Conservation (phyloP, 2,329 filamentous ascomycete genomes). For the Scedosporium boydii region DNA sequence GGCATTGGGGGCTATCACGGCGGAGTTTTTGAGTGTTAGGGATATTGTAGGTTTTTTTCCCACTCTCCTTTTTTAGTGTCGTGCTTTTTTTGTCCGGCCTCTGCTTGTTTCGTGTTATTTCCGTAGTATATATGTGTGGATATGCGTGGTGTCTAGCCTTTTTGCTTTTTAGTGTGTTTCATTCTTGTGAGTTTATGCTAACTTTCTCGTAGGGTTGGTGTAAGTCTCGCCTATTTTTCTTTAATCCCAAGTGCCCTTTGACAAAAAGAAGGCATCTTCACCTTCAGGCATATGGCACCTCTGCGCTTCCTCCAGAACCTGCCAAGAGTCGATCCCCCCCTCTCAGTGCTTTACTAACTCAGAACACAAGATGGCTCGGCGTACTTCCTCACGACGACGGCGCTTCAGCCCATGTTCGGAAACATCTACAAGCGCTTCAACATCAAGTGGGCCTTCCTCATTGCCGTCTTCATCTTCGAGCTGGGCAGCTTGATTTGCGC, state of each 20-base stretch:
- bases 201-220: conserved; percentile 6
- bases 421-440: conserved; percentile 40
- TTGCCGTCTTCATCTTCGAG: conserved; percentile 32
- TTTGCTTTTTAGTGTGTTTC: neutral
- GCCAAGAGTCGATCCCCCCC: neutral
- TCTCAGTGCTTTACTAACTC: conserved; percentile 8
- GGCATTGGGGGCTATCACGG: conserved; percentile 41
- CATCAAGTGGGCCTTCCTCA: conserved; percentile 35
- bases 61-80: neutral
- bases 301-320: neutral
- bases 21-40: conserved; percentile 30
- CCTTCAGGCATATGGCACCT: conserved; percentile 14
- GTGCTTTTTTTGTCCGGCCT: no score
- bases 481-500: conserved; percentile 34
- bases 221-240: neutral
- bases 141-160: neutral
- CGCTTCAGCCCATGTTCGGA: conserved; percentile 40
- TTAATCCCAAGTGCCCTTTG: neutral
- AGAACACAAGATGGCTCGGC: conserved; percentile 30
- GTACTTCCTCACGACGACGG: conserved; percentile 38
- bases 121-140: no score
- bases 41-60: conserved; percentile 28
- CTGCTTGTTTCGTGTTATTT: no score
- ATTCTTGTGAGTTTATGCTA: neutral
- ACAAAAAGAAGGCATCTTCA: neutral